phyloP scores from a whole-genome alignment of 306 rosid genomes.

The Lupinus albus region DNA sequence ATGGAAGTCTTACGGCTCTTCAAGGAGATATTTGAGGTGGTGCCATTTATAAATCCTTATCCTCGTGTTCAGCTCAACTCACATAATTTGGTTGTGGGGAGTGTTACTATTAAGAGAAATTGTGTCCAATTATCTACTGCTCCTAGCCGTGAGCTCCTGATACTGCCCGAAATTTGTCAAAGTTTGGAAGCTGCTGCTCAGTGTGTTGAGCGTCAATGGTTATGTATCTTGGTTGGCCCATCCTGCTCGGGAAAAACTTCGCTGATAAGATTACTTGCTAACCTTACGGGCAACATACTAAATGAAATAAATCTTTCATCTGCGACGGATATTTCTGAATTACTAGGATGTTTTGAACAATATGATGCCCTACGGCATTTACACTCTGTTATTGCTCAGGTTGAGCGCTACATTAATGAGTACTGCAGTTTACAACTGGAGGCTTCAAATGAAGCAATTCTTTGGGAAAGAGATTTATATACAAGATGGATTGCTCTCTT shows the following conservation, averaged over 20 bases:
- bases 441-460: conserved; percentile 43
- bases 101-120: conserved; percentile 61
- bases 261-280: conserved; percentile 75
- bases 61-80: conserved; percentile 70
- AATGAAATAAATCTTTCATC: conserved; percentile 88
- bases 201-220: conserved; percentile 82
- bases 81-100: conserved; percentile 63
- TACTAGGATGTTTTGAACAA: conserved; percentile 95
- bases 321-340: conserved; percentile 90
- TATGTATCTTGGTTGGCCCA: conserved; percentile 88
- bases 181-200: conserved; percentile 85
- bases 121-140: conserved; percentile 45
- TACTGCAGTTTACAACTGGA: conserved; percentile 56
- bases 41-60: conserved; percentile 69
- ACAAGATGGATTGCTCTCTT: conserved; percentile 60
- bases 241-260: conserved; percentile 89
- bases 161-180: conserved; percentile 73
- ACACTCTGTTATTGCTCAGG: conserved; percentile 53
- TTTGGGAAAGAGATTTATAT: conserved; percentile 46
- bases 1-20: conserved; percentile 69
- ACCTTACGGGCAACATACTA: conserved; percentile 80
- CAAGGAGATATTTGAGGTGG: conserved; percentile 62
- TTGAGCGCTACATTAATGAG: conserved; percentile 64
- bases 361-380: conserved; percentile 72
- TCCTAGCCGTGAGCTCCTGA: conserved; percentile 51